Evolutionary conservation across 1,139 yeast species (phyloP).

Genomic region (Blastobotrys illinoisensis): DNA sequence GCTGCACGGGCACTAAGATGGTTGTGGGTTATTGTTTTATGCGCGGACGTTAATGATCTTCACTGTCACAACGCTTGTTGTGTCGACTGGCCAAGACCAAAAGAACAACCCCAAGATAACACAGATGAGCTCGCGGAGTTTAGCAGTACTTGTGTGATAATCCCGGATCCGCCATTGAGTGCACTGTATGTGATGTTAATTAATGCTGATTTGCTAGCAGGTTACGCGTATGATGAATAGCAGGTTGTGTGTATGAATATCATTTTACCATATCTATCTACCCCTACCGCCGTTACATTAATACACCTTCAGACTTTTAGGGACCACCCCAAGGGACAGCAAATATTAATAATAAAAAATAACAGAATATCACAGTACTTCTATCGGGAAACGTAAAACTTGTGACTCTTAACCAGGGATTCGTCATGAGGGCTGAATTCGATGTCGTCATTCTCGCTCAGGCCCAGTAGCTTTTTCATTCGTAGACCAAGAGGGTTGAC

Average conservation of each 20-base stretch:
- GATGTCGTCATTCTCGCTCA: slow-evolving; percentile 61
- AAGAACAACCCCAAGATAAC: too few species aligned
- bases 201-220: too few species aligned
- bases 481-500: slow-evolving; percentile 56
- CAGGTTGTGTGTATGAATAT: neutral
- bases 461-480: slow-evolving; percentile 72
- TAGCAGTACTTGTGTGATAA: too few species aligned
- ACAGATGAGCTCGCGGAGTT: too few species aligned
- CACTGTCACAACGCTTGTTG: neutral
- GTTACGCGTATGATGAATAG: too few species aligned
- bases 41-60: too few species aligned
- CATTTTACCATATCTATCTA: neutral
- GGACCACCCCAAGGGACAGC: neutral
- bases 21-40: too few species aligned
- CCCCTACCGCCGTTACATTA: neutral
- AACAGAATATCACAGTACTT: neutral
- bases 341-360: slow-evolving; percentile 1
- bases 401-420: neutral
- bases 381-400: slow-evolving; percentile 1
- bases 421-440: slow-evolving; percentile 63
- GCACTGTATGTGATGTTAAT: too few species aligned
- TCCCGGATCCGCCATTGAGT: too few species aligned
- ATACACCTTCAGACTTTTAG: neutral
- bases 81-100: too few species aligned
- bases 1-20: too few species aligned